Conservation (phyloP, 176 grass and related monocot species). For the Triticum turgidum region DNA sequence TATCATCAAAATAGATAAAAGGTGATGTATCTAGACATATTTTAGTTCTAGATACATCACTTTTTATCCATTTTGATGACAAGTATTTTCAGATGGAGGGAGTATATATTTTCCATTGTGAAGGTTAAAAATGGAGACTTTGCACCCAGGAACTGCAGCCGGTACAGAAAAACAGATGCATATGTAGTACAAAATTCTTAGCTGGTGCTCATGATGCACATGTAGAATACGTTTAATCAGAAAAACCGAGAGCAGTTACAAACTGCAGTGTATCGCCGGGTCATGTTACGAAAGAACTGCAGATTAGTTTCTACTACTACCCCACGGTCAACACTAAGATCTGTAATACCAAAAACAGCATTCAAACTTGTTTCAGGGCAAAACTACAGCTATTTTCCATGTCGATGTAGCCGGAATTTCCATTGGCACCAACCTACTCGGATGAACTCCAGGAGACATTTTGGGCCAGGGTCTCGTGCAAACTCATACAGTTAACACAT, state of each 20-base stretch:
- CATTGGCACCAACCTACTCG: not conserved
- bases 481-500: not conserved
- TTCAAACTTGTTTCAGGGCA: not conserved
- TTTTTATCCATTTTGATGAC: too few species aligned
- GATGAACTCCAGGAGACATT: not conserved
- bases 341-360: not conserved
- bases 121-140: not conserved
- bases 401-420: not conserved
- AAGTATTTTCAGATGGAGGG: too few species aligned
- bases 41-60: too few species aligned
- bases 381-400: not conserved
- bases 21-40: too few species aligned
- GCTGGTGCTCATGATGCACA: not conserved
- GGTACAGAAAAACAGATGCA: not conserved
- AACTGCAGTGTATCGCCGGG: not conserved
- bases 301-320: too few species aligned
- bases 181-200: not conserved
- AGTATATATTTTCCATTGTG: not conserved
- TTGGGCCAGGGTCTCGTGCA: not conserved
- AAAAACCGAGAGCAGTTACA: not conserved
- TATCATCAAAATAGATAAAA: too few species aligned
- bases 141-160: not conserved
- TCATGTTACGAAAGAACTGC: not conserved
- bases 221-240: not conserved
- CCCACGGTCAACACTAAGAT: not conserved